phyloP scores from a whole-genome alignment of 306 rosid species.

The Trifolium fragiferum region DNA sequence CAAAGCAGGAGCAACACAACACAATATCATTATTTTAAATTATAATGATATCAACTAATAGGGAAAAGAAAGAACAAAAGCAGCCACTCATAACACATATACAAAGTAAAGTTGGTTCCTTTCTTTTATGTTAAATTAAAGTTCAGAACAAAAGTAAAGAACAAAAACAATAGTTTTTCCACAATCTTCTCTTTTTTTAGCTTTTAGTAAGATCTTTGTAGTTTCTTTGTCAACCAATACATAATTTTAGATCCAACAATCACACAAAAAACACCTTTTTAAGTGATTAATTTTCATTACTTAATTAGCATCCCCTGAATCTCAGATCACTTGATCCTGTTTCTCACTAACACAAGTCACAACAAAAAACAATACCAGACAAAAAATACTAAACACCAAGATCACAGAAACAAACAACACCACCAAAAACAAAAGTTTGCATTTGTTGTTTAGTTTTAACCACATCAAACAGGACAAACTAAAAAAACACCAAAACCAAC shows the following conservation, averaged over 20 bases:
- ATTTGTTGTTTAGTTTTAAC: constrained; percentile 37
- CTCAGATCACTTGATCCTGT: constrained; percentile 47
- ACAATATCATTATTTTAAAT: constrained; percentile 13
- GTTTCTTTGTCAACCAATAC: constrained; percentile 46
- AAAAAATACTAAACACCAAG: constrained; percentile 74
- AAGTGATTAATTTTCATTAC: constrained; percentile 39
- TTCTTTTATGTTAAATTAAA: constrained; percentile 43
- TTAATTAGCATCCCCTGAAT: constrained; percentile 40
- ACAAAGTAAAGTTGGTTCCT: constrained; percentile 45
- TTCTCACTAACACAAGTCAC: constrained; percentile 38
- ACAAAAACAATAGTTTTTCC: constrained; percentile 55
- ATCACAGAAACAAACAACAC: constrained; percentile 36
- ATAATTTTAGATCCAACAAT: constrained; percentile 43
- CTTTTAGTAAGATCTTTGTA: constrained; percentile 54
- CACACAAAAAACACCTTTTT: constrained; percentile 41
- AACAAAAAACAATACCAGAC: constrained; percentile 66
- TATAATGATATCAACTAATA: constrained; percentile 9
- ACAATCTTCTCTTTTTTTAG: constrained; percentile 45
- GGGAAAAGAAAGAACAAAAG: constrained; percentile 37
- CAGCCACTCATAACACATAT: constrained; percentile 37
- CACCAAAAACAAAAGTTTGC: constrained; percentile 7
- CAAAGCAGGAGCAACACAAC: neutral
- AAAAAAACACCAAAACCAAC: neutral
- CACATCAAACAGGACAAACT: constrained; percentile 55
- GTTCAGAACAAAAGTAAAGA: constrained; percentile 48